Evolutionary conservation across 352 stramenopile species (phyloP).

Genomic region (Phytophthora lateralis): DNA sequence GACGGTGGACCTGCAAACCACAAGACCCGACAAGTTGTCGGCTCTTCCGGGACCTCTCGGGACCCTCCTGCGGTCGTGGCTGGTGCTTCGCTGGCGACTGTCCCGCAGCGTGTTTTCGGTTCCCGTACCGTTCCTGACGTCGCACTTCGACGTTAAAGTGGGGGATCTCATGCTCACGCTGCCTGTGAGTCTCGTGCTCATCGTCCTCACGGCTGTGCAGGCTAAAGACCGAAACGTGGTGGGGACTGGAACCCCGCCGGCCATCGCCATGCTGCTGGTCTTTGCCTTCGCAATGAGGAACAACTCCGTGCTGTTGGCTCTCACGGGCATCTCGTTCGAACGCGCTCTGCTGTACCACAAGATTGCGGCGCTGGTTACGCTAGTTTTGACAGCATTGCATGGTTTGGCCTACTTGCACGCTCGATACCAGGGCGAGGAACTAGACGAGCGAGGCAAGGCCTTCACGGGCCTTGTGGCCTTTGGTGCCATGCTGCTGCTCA

Average conservation of each 20-base stretch:
- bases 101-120: slow-evolving; percentile 33
- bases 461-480: slow-evolving; percentile 32
- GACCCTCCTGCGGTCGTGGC: slow-evolving; percentile 28
- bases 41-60: background rate
- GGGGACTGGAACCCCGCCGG: slow-evolving; percentile 26
- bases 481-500: slow-evolving; percentile 38
- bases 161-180: slow-evolving; percentile 42
- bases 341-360: slow-evolving; percentile 61
- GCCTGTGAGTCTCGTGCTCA: slow-evolving; percentile 20
- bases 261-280: slow-evolving; percentile 40
- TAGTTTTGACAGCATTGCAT: slow-evolving; percentile 44
- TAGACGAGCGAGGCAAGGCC: slow-evolving; percentile 31
- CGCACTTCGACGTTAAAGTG: slow-evolving; percentile 41
- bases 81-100: slow-evolving; percentile 35
- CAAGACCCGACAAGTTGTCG: background rate
- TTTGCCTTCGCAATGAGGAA: slow-evolving; percentile 53
- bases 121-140: slow-evolving; percentile 35
- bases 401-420: slow-evolving; percentile 46
- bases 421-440: slow-evolving; percentile 20
- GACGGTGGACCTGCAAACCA: background rate
- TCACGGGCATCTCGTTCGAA: slow-evolving; percentile 58
- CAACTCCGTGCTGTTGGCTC: slow-evolving; percentile 47
- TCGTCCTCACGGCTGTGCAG: slow-evolving; percentile 23
- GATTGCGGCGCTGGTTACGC: slow-evolving; percentile 34
- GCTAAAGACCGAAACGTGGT: slow-evolving; percentile 18